Base-by-base conservation (phyloP, 73 alveolate genomes). In the Halteria grandinella region DNA sequence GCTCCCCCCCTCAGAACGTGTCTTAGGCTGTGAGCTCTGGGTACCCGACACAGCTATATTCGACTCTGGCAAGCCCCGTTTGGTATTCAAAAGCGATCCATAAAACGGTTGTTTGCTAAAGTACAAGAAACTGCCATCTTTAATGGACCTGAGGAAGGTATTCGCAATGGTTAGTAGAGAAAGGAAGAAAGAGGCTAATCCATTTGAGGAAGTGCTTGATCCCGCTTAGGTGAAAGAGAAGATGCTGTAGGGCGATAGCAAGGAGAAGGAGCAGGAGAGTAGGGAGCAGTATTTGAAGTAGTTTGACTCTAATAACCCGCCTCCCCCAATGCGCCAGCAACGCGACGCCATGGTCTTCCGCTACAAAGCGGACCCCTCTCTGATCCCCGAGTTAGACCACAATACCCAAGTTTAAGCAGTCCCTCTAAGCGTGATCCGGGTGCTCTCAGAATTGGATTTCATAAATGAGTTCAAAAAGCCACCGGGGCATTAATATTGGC, bases 11-110 rank as follows among this genome's bases (percentile, higher is more conserved):
- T 36, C 36, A 34, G 85, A 73, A 4, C 52, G 39, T 17, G 20
- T 54, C 17, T 34, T 62, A 21, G 85, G 85, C 39, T 73, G 85
- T 73, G 74, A 52, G 15, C 39, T 73, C 2, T 73, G 75, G 74
- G 32, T 53, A 45, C 85, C 85, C 6, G 85, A 73, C 50, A 73
- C 85, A 8, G 75, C 71, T 23, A 25, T 73, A 8, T 73, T 73
- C 41, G 62, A 51, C 2, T n/a, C 34, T 37, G 85, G 85, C 5
- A 51, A 37, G 25, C 37, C 69, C 1, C 52, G 55, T 21, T 10
- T 37, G 36, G 55, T 73, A 3, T 37, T 73, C 25, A 31, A 31
- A 34, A 53, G 51, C 10, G 85, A 73, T 54, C 52, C 34, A 24
- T n/a, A n/a, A n/a, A 75, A 73, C 17, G 85, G 85, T 39, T 73